Evolutionary conservation across 2,329 filamentous ascomycete species (phyloP), one percentile per base, ranked within the genome.

Genomic region (Alternaria metachromatica): DNA sequence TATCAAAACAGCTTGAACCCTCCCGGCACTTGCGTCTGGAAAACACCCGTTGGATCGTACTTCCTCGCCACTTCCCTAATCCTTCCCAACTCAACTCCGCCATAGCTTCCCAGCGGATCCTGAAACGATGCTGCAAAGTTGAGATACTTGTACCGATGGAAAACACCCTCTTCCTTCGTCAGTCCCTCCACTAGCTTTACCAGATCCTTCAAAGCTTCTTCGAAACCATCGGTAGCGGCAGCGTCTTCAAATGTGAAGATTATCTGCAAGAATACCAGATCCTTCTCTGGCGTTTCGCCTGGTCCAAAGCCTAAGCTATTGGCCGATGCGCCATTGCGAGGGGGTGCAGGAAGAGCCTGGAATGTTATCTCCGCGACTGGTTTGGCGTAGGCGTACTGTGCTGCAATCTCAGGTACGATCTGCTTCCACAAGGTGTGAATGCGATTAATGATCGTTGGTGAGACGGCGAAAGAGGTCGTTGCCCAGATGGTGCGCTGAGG

Each of bases 101-200:
- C 74, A 65, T 75, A 74, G 33, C 62, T 64, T 12, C 11, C 55
- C 8, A 72, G 41, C 6, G 78, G 78, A 50, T 79, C 72, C 63
- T 82, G 80, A 63, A 73, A 80, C 12, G 59, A 57, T 3, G 71
- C 76, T 9, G 80, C 79, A 60, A 80, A 81, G 61, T 79, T 81
- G 30, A 77, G 55, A 51, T 79, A 77, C 49, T 65, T 65, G 48
- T 55, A 67, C 1, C 28, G 60, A 37, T 67, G 65, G 21, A 65
- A 53, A 1, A 74, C 62, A 3, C 65, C 70, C 49, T 72, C 68
- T 12, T 64, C 58, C 41, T 68, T 64, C 1, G 72, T 67, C 2
- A 71, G 43, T 0, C 66, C 64, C 10, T 75, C 66, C 7, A 75
- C 58, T 13, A 66, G 25, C 50, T 68, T 63, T n/a, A 73, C 48